Evolutionary conservation across 1,284 basidiomycete genomes (phyloP), one percentile per base, ranked within the genome.

Genomic region (Pyrrhoderma noxium): DNA sequence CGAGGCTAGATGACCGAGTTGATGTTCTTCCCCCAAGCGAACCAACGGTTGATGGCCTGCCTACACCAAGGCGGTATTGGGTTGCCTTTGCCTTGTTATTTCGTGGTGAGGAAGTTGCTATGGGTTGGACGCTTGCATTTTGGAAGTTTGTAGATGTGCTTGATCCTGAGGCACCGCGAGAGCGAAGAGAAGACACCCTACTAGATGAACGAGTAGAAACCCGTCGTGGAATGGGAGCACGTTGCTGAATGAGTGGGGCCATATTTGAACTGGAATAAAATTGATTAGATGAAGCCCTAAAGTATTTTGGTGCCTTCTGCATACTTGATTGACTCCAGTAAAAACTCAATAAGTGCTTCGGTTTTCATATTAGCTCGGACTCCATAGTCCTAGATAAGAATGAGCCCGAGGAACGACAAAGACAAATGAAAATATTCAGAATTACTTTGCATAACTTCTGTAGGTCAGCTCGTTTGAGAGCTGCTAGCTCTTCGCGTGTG

Each of bases 331-430:
- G 77, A 71, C 58, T 81, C 76, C 11, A 85, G 66, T 13, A 88
- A 68, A n/a, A 85, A 69, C 60, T 87, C 80, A 60, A 89, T 85
- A 56, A 89, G 68, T 42, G 78, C 78, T 59, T 86, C 84, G 21
- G 83, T 77, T 69, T 85, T 89, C 62, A 88, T 75, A 65, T 88
- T 88, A 45, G 86, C 85, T 64, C 76, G 82, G 55, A 89, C 77
- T 52, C 85, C 85, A 63, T 82, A 79, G 57, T 86, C 82, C 85
- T 88, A 52, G 35, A 48, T 31, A 48, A 55, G 45, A 46, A 52
- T 58, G 46, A 61, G 60, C 56, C 58, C 65, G 57, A 61, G 53
- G 57, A 51, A 39, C 36, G 18, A 35, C 18, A 34, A 9, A 46
- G 11, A 31, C 27, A 31, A 31, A 22, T 21, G 22, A 18, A 23